These are phyloP conservation scores for Trichoderma erinaceum DNA, from an alignment of 495 filamentous ascomycete species.

Conservation along the genomic window DNA sequence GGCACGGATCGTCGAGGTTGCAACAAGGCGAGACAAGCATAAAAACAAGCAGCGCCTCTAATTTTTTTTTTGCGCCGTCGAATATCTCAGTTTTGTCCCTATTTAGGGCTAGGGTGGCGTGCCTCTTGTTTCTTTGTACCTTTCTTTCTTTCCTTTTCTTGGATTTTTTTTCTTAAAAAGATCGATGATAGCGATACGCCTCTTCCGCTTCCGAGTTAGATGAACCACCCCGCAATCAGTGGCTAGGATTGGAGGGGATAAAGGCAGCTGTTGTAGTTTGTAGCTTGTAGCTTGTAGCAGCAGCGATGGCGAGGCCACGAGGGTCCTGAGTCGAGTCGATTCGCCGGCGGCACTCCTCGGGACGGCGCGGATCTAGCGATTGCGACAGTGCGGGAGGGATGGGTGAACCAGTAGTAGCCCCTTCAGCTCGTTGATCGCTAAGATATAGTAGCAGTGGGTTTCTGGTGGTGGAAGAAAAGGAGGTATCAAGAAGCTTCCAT, in stretches of 20 bases:
- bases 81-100: background rate
- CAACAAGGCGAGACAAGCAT: background rate
- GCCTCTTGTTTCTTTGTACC: background rate
- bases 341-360: background rate
- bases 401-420: no score
- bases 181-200: background rate
- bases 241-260: no score
- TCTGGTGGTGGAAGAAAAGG: background rate
- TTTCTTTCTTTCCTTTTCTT: background rate
- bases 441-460: background rate
- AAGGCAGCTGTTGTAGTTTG: no score
- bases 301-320: background rate
- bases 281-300: no score
- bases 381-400: background rate
- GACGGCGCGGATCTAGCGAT: background rate
- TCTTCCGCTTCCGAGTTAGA: no score
- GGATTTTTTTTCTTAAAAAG: background rate
- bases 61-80: conserved; percentile 5
- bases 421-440: no score
- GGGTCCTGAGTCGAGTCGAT: background rate
- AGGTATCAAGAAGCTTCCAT: background rate
- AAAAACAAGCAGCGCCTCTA: conserved; percentile 9
- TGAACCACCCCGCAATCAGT: no score
- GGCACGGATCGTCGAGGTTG: conserved; percentile 11
- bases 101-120: conserved; percentile 4